Conservation (phyloP, 768 basidiomycete genomes). For the Xanthoconium stramineum region DNA sequence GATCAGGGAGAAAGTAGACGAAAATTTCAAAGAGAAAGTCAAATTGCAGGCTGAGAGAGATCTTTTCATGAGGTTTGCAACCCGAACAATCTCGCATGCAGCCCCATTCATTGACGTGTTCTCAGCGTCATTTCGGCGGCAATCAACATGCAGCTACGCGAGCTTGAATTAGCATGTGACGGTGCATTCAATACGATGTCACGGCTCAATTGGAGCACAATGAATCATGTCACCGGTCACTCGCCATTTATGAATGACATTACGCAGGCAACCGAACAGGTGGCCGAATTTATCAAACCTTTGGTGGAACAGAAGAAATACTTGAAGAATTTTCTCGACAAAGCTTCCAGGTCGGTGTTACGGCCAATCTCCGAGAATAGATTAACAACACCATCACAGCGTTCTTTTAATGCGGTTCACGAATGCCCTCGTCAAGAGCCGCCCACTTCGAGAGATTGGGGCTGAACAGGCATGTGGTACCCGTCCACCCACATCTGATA, state of each 20-base stretch:
- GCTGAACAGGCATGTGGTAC: constrained; percentile 76
- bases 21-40: constrained; percentile 73
- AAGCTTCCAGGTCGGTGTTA: constrained; percentile 72
- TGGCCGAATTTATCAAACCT: constrained; percentile 73
- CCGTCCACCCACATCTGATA: neutral
- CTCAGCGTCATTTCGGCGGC: constrained; percentile 79
- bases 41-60: constrained; percentile 85
- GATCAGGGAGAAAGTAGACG: constrained; percentile 76
- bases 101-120: neutral
- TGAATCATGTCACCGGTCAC: constrained; percentile 83
- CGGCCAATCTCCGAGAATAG: neutral
- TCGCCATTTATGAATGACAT: constrained; percentile 81
- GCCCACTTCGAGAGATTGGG: constrained; percentile 88
- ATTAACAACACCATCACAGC: constrained; percentile 37
- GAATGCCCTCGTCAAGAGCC: constrained; percentile 81
- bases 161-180: constrained; percentile 85
- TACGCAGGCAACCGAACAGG: constrained; percentile 67
- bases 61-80: constrained; percentile 75
- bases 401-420: constrained; percentile 86
- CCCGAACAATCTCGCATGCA: neutral
- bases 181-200: constrained; percentile 72
- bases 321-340: constrained; percentile 88
- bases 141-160: constrained; percentile 74
- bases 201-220: constrained; percentile 71
- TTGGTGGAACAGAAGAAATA: constrained; percentile 95